Conservation (phyloP, 306 rosid genomes). For the Fagus sylvatica region DNA sequence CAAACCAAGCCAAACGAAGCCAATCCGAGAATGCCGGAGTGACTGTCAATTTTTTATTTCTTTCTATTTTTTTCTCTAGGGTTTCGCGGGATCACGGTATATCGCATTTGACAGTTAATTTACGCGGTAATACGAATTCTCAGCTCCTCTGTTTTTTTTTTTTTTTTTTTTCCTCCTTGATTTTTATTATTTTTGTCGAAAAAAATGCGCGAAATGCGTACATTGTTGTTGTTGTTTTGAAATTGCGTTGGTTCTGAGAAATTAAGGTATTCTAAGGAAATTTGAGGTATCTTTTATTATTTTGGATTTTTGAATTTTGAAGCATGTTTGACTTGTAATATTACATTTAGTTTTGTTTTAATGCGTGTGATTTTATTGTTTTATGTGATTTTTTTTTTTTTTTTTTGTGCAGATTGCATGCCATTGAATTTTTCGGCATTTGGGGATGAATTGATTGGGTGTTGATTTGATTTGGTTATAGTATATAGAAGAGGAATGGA, state of each 20-base stretch:
- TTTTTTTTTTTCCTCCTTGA: neutral
- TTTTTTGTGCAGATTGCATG: conserved; percentile 13
- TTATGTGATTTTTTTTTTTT: neutral
- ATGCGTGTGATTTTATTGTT: neutral
- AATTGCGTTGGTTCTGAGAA: conserved; percentile 18
- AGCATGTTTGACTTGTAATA: neutral
- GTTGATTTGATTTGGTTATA: neutral
- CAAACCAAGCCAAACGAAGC: conserved; percentile 6
- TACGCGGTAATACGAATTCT: conserved; percentile 56
- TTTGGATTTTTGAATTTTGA: neutral
- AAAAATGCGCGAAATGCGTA: conserved; percentile 1
- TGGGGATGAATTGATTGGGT: conserved; percentile 16
- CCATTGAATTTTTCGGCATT: conserved; percentile 19
- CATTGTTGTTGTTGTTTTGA: neutral
- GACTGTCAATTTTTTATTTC: conserved; percentile 8
- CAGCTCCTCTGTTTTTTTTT: conserved; percentile 19
- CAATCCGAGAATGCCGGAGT: conserved; percentile 37
- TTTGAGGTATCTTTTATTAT: neutral
- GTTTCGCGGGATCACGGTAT: conserved; percentile 35
- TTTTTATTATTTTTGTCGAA: neutral
- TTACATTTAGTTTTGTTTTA: neutral
- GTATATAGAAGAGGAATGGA: conserved; percentile 30
- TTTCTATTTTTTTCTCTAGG: conserved; percentile 34
- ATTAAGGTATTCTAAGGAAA: conserved; percentile 15
- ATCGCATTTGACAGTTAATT: conserved; percentile 22